A percentile compares a stretch with the other conserved stretches of the same genome.
Evolutionary conservation across 2,329 filamentous ascomycete genomes (phyloP).

Genomic region (Davidsoniella virescens): DNA sequence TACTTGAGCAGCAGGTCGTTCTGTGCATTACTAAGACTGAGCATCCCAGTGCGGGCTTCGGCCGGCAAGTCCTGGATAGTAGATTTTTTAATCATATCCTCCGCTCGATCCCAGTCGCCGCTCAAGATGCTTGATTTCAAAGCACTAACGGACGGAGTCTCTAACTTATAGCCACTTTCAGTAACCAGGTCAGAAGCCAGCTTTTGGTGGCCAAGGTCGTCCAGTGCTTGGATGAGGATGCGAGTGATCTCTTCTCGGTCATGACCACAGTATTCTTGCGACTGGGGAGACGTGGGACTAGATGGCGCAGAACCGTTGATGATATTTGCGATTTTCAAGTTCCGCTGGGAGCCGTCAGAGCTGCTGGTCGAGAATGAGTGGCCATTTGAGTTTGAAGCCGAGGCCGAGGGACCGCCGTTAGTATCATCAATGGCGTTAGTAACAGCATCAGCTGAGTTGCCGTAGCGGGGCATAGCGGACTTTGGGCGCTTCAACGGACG

Average conservation of each 20-base stretch:
- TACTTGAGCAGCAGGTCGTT: background rate
- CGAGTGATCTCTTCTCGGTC: slow-evolving; percentile 85
- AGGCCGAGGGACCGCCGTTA: background rate
- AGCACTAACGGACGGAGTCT: slow-evolving; percentile 70
- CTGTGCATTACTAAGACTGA: background rate
- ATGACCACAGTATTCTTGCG: slow-evolving; percentile 55
- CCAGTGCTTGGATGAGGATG: slow-evolving; percentile 78
- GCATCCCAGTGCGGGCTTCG: background rate
- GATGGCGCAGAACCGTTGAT: slow-evolving; percentile 7
- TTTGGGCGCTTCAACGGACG: slow-evolving; percentile 4
- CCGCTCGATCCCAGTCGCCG: slow-evolving; percentile 75
- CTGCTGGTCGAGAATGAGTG: background rate
- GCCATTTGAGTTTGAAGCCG: background rate
- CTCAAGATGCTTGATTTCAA: slow-evolving; percentile 67
- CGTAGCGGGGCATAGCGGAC: background rate
- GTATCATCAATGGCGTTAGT: background rate
- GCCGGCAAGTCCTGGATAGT: background rate
- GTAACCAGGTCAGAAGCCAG: slow-evolving; percentile 60
- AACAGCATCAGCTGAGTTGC: background rate
- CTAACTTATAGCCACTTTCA: slow-evolving; percentile 77
- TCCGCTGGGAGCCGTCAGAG: background rate
- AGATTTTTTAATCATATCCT: slow-evolving; percentile 52
- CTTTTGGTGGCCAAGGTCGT: slow-evolving; percentile 69
- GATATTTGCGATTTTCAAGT: slow-evolving; percentile 9
- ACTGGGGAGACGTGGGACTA: background rate